These are phyloP conservation scores for Coprinopsis sp. DNA, from an alignment of 768 basidiomycete species.

Conservation along the genomic window DNA sequence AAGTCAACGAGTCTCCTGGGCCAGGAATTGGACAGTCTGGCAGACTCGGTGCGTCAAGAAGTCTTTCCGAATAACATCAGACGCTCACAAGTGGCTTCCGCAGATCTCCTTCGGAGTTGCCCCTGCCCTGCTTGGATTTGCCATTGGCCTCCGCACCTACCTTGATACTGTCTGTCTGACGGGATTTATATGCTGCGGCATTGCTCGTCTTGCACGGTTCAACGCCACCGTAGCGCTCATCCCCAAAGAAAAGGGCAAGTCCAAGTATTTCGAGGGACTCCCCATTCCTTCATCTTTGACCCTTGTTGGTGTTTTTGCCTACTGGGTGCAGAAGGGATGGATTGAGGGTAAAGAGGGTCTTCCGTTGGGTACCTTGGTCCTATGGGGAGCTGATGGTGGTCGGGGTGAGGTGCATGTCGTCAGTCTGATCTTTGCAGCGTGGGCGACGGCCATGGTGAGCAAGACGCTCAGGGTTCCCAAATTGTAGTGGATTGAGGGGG, in stretches of 20 bases:
- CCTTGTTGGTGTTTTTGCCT: conserved; percentile 74
- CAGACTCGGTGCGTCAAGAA: conserved; percentile 71
- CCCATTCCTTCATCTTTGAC: conserved; percentile 90
- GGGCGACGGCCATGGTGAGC: conserved; percentile 98
- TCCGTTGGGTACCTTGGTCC: conserved; percentile 65
- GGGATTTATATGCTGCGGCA: conserved; percentile 91
- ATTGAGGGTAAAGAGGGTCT: conserved; percentile 72
- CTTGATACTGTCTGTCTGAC: conserved; percentile 86
- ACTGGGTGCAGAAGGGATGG: conserved; percentile 83
- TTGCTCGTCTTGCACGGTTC: conserved; percentile 95
- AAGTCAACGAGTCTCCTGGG: conserved; percentile 94
- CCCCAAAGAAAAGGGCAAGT: conserved; percentile 80
- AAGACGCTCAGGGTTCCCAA: conserved; percentile 91
- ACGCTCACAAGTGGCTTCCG: conserved; percentile 8
- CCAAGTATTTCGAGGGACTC: conserved; percentile 94
- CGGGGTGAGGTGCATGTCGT: conserved; percentile 83
- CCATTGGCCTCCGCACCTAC: conserved; percentile 84
- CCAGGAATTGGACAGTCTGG: conserved; percentile 95
- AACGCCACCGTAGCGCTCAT: conserved; percentile 96
- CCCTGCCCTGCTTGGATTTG: conserved; percentile 89
- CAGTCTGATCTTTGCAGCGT: conserved; percentile 70
- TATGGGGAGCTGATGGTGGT: conserved; percentile 70
- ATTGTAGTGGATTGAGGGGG: conserved; percentile 31
- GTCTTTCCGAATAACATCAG: conserved; percentile 4
- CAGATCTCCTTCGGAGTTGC: conserved; percentile 98